Conservation (phyloP, 768 basidiomycete genomes). For the Suillus clintonianus region DNA sequence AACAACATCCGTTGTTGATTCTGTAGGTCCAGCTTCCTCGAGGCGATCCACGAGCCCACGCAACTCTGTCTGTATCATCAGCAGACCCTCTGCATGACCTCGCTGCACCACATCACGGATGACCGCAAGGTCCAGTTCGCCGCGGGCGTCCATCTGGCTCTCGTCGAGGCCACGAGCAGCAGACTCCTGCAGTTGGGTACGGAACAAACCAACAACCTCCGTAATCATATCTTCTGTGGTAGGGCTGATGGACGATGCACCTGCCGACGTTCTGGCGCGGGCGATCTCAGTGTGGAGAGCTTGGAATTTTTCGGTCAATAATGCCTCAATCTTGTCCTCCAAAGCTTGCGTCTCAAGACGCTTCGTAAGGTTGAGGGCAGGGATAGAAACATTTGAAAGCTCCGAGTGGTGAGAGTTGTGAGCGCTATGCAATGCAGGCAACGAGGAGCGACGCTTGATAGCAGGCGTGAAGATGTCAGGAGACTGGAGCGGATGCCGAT, state of each 20-base stretch:
- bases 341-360: constrained; percentile 61
- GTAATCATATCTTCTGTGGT: constrained; percentile 62
- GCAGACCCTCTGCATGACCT: constrained; percentile 61
- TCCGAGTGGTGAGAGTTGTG: constrained; percentile 45
- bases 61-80: constrained; percentile 62
- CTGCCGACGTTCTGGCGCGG: constrained; percentile 22
- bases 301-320: constrained; percentile 72
- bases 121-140: constrained; percentile 78
- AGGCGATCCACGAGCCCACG: constrained; percentile 47
- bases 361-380: constrained; percentile 52
- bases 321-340: constrained; percentile 60
- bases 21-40: constrained; percentile 27
- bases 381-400: constrained; percentile 44
- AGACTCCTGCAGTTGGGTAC: constrained; percentile 65
- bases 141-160: constrained; percentile 68
- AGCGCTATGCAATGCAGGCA: constrained; percentile 54
- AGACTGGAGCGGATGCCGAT: constrained; percentile 27
- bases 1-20: constrained; percentile 33
- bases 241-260: constrained; percentile 37
- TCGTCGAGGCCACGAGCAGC: constrained; percentile 59
- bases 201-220: constrained; percentile 69
- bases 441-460: constrained; percentile 54
- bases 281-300: constrained; percentile 45
- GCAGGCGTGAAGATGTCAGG: constrained; percentile 48
- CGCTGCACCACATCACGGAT: constrained; percentile 71